Evolutionary conservation across 2,329 filamentous ascomycete genomes (phyloP).

Genomic region (Coniochaeta sp.): DNA sequence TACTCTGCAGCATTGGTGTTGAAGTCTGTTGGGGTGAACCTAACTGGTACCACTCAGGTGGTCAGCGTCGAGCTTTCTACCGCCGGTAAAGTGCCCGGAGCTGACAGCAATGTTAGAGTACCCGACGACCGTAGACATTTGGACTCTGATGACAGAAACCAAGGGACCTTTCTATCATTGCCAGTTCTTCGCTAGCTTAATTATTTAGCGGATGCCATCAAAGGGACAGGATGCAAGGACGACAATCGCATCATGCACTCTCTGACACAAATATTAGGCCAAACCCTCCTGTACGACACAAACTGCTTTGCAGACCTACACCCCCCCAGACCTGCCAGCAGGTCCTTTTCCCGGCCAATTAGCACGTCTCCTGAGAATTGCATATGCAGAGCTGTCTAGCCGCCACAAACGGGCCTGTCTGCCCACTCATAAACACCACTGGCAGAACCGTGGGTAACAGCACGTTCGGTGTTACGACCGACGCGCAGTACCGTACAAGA

Average conservation of each 20-base stretch:
- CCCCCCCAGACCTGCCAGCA: constrained; percentile 1
- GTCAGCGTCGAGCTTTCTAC: neutral
- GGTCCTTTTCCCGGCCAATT: constrained; percentile 10
- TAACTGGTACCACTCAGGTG: neutral
- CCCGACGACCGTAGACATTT: neutral
- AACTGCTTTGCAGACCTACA: constrained; percentile 11
- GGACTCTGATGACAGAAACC: neutral
- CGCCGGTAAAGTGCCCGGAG: neutral
- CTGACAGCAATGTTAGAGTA: neutral
- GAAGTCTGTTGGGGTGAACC: neutral
- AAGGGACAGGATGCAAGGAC: neutral
- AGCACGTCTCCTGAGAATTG: neutral
- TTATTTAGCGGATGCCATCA: neutral
- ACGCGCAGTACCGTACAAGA: neutral
- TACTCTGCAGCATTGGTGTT: neutral
- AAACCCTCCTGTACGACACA: constrained; percentile 13
- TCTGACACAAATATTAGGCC: constrained; percentile 13
- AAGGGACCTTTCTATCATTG: neutral
- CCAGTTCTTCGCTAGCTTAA: neutral
- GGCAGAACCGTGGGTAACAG: neutral
- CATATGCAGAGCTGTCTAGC: constrained; percentile 8
- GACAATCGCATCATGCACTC: constrained; percentile 8
- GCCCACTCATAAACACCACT: neutral
- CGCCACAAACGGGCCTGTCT: neutral
- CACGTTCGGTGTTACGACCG: neutral